Evolutionary conservation across 352 stramenopile genomes (phyloP).

Genomic region (Phytophthora chlamydospora): DNA sequence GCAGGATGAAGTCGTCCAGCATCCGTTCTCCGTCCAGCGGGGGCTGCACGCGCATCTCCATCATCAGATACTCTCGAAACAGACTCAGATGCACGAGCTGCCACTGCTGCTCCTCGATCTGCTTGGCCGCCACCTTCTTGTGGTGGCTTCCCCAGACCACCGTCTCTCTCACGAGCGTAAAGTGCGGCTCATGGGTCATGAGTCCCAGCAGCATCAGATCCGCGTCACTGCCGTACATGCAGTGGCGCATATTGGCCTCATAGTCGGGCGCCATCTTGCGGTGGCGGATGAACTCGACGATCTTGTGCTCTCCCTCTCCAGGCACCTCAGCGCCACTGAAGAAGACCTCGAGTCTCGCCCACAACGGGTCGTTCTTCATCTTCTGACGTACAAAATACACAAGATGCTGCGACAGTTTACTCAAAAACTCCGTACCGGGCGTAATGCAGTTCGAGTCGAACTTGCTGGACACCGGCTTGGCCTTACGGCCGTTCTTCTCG

Average conservation of each 20-base stretch:
- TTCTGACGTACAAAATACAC: constrained; percentile 96
- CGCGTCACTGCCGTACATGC: constrained; percentile 98
- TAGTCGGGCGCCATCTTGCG: constrained; percentile 93
- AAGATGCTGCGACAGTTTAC: constrained; percentile 90
- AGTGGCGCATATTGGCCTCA: constrained; percentile 96
- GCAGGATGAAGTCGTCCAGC: constrained; percentile 99
- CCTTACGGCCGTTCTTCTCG: constrained; percentile 66
- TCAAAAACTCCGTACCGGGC: constrained; percentile 99
- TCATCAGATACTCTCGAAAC: constrained; percentile 97
- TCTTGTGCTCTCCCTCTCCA: constrained; percentile 99
- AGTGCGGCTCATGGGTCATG: constrained; percentile 98
- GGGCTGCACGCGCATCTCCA: constrained; percentile 92
- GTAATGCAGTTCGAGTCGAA: constrained; percentile 99
- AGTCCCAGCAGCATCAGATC: constrained; percentile 99
- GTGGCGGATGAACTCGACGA: constrained; percentile 98
- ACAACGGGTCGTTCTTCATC: constrained; percentile 96
- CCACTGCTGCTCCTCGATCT: constrained; percentile 96
- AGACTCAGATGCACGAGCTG: constrained; percentile 97
- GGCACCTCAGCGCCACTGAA: constrained; percentile 98
- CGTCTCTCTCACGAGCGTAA: constrained; percentile 98
- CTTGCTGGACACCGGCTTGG: constrained; percentile 43
- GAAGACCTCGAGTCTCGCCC: constrained; percentile 95
- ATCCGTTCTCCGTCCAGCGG: constrained; percentile 91
- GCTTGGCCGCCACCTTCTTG: constrained; percentile 74
- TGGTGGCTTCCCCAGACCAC: constrained; percentile 93